Evolutionary conservation across 371 early-diverging fungal species (phyloP).

Genomic region (Dinochytrium kinnereticum): DNA sequence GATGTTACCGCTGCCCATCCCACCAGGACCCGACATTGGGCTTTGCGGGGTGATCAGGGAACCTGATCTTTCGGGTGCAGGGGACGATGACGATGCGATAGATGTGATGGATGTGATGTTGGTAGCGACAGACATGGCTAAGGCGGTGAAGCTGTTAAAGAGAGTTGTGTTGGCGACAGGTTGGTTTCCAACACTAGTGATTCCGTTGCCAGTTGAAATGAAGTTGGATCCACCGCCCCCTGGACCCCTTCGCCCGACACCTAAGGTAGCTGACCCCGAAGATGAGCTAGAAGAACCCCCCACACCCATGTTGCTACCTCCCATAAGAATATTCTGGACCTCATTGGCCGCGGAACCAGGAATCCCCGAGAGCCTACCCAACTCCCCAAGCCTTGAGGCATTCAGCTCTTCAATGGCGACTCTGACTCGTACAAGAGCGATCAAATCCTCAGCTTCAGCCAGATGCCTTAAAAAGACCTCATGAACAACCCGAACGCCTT

Average conservation of each 20-base stretch:
- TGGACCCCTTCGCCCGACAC: not conserved
- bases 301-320: not conserved
- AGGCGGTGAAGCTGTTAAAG: conserved; percentile 11
- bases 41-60: not conserved
- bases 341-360: not conserved
- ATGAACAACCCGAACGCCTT: conserved; percentile 34
- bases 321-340: not conserved
- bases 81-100: not conserved
- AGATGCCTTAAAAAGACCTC: conserved; percentile 32
- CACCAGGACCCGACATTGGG: not conserved
- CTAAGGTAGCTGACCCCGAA: not conserved
- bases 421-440: conserved; percentile 23
- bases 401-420: conserved; percentile 26
- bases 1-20: conserved; percentile 10
- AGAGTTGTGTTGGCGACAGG: conserved; percentile 1
- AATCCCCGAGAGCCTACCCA: conserved; percentile 12
- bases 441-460: conserved; percentile 33
- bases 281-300: not conserved
- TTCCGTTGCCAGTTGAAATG: conserved; percentile 16
- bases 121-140: conserved; percentile 12
- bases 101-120: conserved; percentile 1
- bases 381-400: conserved; percentile 17
- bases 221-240: not conserved
- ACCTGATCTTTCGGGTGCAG: not conserved
- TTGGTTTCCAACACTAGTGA: conserved; percentile 19